These are phyloP conservation scores for Microdochium bolleyi DNA, from an alignment of 2,329 filamentous ascomycete species.

Conservation along the genomic window DNA sequence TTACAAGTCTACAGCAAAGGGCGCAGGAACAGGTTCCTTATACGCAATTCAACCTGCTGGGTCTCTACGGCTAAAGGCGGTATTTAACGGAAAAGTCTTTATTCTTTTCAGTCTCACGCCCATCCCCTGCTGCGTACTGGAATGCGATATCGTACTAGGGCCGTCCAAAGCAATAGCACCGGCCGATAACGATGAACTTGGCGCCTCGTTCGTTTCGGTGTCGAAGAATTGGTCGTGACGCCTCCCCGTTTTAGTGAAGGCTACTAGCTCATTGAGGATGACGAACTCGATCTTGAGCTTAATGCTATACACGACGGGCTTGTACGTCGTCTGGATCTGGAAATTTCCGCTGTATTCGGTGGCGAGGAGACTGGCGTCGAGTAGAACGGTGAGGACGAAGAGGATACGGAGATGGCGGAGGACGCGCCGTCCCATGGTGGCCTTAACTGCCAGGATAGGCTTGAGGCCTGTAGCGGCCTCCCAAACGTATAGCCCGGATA, in stretches of 20 bases:
- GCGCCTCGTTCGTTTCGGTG: background rate
- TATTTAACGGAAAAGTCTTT: background rate
- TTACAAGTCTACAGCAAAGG: background rate
- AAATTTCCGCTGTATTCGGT: constrained; percentile 29
- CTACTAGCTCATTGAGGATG: constrained; percentile 34
- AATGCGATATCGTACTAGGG: background rate
- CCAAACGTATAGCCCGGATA: constrained; percentile 42
- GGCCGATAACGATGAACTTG: background rate
- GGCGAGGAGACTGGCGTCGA: constrained; percentile 29
- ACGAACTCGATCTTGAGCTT: constrained; percentile 46
- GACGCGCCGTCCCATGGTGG: constrained; percentile 13
- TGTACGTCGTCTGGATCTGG: constrained; percentile 28
- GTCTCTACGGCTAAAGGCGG: background rate
- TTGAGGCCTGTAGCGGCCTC: constrained; percentile 32
- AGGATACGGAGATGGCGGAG: constrained; percentile 33
- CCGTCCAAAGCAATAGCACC: background rate
- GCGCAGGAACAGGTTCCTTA: background rate
- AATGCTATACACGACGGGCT: constrained; percentile 32
- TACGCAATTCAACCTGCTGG: background rate
- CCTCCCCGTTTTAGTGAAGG: background rate
- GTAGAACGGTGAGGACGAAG: constrained; percentile 12
- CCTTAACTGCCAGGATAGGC: background rate
- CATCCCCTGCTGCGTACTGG: background rate
- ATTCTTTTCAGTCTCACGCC: background rate
- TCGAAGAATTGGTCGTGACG: background rate